phyloP scores from a whole-genome alignment of 805 yeast species.

The Candida ortonii region DNA sequence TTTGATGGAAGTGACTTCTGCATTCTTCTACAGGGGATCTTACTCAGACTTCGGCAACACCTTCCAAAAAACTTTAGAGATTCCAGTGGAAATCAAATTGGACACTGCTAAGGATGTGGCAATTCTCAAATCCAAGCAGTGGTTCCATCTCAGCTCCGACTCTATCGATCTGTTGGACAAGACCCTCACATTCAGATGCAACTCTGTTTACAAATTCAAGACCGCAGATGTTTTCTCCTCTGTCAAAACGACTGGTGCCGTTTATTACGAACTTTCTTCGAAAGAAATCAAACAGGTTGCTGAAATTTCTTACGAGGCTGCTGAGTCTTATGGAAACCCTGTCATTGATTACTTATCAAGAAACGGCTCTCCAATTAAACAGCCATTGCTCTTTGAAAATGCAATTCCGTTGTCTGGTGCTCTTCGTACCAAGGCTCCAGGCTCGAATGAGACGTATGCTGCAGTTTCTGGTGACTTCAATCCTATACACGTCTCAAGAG shows the following conservation, averaged over 20 bases:
- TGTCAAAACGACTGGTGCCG: slow-evolving; percentile 81
- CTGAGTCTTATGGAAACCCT: slow-evolving; percentile 94
- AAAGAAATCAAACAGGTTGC: slow-evolving; percentile 86
- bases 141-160: slow-evolving; percentile 84
- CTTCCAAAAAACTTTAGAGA: slow-evolving; percentile 82
- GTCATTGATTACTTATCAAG: slow-evolving; percentile 90
- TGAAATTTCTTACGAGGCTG: slow-evolving; percentile 82
- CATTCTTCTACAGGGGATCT: slow-evolving; percentile 93
- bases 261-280: slow-evolving; percentile 84
- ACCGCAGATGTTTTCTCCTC: slow-evolving; percentile 71
- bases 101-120: slow-evolving; percentile 85
- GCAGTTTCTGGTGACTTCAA: slow-evolving; percentile 97
- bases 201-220: slow-evolving; percentile 80
- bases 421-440: slow-evolving; percentile 78
- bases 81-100: slow-evolving; percentile 77
- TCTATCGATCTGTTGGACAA: slow-evolving; percentile 70
- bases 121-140: slow-evolving; percentile 89
- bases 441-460: slow-evolving; percentile 94
- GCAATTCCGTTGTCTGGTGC: slow-evolving; percentile 77
- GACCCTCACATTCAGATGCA: slow-evolving; percentile 84
- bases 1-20: slow-evolving; percentile 91
- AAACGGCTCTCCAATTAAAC: slow-evolving; percentile 91
- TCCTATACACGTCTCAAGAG: slow-evolving; percentile 96
- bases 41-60: slow-evolving; percentile 88
- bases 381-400: slow-evolving; percentile 86